phyloP scores from a whole-genome alignment of 495 filamentous ascomycete genomes.

The Alectoria sarmentosa region DNA sequence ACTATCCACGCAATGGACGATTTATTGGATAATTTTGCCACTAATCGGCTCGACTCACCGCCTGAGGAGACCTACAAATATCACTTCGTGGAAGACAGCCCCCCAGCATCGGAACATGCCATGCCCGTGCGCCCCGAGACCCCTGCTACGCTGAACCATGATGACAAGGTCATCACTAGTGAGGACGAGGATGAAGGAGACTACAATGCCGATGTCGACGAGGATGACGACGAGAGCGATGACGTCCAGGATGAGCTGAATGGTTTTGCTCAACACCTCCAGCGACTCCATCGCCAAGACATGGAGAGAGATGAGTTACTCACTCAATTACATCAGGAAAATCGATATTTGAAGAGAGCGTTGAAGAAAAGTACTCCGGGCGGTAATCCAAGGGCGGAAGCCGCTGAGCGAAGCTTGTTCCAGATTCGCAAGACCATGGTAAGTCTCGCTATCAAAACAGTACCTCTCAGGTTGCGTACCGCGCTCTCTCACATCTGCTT shows the following conservation, averaged over 20 bases:
- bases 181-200: not conserved
- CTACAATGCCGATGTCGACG: not conserved
- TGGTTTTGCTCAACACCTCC: not conserved
- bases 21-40: not conserved
- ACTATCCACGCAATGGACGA: not conserved
- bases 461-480: not conserved
- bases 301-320: not conserved
- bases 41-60: not conserved
- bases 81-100: not conserved
- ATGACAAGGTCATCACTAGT: not conserved
- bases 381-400: slow-evolving; percentile 2
- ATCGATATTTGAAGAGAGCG: not conserved
- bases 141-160: not conserved
- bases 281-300: not conserved
- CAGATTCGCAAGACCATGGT: slow-evolving; percentile 3
- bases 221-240: not conserved
- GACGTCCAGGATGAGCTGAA: not conserved
- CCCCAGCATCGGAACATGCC: not conserved
- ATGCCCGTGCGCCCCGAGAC: not conserved
- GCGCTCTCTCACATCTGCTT: too few species aligned
- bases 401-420: slow-evolving; percentile 5
- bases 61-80: not conserved
- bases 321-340: slow-evolving; percentile 1
- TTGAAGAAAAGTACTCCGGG: not conserved
- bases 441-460: not conserved